phyloP scores from a whole-genome alignment of 257 asterid species.

The Ballota nigra region DNA sequence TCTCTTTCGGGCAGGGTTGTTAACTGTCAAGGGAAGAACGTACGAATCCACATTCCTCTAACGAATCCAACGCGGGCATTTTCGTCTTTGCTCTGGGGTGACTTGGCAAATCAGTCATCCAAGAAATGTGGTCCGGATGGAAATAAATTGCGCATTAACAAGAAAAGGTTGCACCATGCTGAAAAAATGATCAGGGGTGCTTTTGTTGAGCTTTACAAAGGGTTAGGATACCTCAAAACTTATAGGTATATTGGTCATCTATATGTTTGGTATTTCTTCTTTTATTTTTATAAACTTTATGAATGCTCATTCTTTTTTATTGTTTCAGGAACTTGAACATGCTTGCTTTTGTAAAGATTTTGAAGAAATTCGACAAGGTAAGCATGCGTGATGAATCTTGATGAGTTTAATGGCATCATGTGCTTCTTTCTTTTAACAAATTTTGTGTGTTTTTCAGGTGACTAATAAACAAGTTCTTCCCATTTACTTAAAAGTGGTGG shows the following conservation, averaged over 20 bases:
- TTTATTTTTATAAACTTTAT: background rate
- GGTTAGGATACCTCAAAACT: slow-evolving; percentile 77
- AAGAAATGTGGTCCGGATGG: slow-evolving; percentile 58
- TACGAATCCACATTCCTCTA: slow-evolving; percentile 72
- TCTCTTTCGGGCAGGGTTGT: slow-evolving; percentile 43
- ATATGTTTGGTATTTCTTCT: background rate
- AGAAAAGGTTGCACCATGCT: slow-evolving; percentile 69
- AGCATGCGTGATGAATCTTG: slow-evolving; percentile 24
- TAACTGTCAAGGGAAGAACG: slow-evolving; percentile 56
- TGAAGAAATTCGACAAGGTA: slow-evolving; percentile 96
- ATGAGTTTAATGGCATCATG: background rate
- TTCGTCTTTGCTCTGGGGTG: slow-evolving; percentile 86
- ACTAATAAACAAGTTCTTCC: slow-evolving; percentile 86
- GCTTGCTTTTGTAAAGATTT: slow-evolving; percentile 87
- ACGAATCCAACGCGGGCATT: slow-evolving; percentile 77
- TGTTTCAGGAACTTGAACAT: slow-evolving; percentile 76
- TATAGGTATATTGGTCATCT: slow-evolving; percentile 50
- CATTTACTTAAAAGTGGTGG: slow-evolving; percentile 83
- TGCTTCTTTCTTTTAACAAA: slow-evolving; percentile 10
- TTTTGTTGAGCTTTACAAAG: slow-evolving; percentile 81
- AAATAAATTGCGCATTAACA: slow-evolving; percentile 54
- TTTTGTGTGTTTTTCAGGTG: slow-evolving; percentile 52
- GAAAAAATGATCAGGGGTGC: slow-evolving; percentile 94
- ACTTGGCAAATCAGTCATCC: slow-evolving; percentile 64
- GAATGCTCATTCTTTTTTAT: background rate